phyloP scores from a whole-genome alignment of 345 rosid genomes.

The Limnanthes douglasii region DNA sequence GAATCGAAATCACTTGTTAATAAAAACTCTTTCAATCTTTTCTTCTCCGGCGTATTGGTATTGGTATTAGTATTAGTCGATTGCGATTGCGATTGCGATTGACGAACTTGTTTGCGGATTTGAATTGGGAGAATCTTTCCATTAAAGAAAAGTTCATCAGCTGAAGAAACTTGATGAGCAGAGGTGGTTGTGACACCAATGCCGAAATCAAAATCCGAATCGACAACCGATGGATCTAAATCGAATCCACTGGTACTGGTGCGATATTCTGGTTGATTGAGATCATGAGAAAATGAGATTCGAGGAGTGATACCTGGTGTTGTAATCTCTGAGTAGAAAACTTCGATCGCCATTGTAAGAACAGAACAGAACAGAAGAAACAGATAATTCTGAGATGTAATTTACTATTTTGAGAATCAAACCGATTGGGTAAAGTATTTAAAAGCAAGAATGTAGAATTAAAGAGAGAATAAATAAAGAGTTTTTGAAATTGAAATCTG shows the following conservation, averaged over 20 bases:
- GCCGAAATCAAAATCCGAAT: conserved; percentile 62
- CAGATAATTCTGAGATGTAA: no score
- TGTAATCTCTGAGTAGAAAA: conserved; percentile 48
- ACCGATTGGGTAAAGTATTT: no score
- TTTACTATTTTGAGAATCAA: no score
- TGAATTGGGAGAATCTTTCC: conserved; percentile 68
- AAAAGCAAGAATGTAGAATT: no score
- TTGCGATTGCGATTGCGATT: conserved; percentile 11
- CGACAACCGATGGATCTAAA: conserved; percentile 35
- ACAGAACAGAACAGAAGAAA: no score
- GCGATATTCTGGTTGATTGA: conserved; percentile 20
- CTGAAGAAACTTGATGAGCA: conserved; percentile 44
- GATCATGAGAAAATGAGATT: conserved; percentile 64
- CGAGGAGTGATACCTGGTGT: conserved; percentile 51
- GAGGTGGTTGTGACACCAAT: conserved; percentile 21
- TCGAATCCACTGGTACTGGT: conserved; percentile 19
- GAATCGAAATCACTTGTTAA: conserved; percentile 18
- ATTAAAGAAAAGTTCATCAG: conserved; percentile 80
- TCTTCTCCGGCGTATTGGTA: conserved; percentile 30
- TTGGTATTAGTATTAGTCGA: conserved; percentile 7
- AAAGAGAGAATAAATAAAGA: no score
- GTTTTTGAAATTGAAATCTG: no score
- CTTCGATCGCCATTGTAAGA: conserved; percentile 88
- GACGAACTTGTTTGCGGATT: conserved; percentile 32
- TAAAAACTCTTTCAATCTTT: conserved; percentile 61